phyloP scores from a whole-genome alignment of 2,329 filamentous ascomycete genomes.

The Nannizziopsis barbatae region DNA sequence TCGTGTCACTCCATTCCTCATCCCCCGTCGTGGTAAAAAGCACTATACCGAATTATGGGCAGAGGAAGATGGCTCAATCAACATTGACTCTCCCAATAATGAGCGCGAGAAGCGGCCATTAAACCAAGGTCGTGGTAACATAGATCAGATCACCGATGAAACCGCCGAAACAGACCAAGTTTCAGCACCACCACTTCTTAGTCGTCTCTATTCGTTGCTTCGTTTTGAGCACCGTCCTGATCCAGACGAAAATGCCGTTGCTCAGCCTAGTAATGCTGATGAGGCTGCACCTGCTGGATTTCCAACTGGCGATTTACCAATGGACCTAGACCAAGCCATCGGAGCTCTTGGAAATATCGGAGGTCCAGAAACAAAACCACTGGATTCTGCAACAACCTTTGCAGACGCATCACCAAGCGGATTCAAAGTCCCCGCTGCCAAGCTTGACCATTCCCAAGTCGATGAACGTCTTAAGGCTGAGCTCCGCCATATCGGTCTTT shows the following conservation, averaged over 20 bases:
- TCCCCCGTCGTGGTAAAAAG: conserved; percentile 71
- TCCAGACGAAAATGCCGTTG: conserved; percentile 48
- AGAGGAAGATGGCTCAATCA: conserved; percentile 76
- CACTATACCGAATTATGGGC: conserved; percentile 88
- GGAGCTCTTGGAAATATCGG: conserved; percentile 45
- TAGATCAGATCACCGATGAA: conserved; percentile 78
- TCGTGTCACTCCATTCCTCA: conserved; percentile 68
- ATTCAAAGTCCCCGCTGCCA: conserved; percentile 69
- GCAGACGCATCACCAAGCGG: conserved; percentile 62
- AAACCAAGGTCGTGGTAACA: conserved; percentile 72
- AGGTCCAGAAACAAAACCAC: conserved; percentile 34
- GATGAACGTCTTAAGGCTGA: conserved; percentile 89
- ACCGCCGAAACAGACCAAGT: conserved; percentile 80
- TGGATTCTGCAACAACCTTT: conserved; percentile 66
- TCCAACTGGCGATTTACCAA: conserved; percentile 36
- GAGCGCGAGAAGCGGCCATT: conserved; percentile 56
- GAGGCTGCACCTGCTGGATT: conserved; percentile 27
- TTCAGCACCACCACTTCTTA: conserved; percentile 75
- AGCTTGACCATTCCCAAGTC: conserved; percentile 72
- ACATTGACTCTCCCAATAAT: conserved; percentile 55
- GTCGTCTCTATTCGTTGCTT: conserved; percentile 67
- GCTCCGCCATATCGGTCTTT: conserved; percentile 77
- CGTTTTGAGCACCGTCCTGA: conserved; percentile 54
- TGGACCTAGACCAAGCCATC: conserved; percentile 40
- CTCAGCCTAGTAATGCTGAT: conserved; percentile 45